Conservation (phyloP, 805 yeast genomes). For the Cyberlindnera sargentensis region DNA sequence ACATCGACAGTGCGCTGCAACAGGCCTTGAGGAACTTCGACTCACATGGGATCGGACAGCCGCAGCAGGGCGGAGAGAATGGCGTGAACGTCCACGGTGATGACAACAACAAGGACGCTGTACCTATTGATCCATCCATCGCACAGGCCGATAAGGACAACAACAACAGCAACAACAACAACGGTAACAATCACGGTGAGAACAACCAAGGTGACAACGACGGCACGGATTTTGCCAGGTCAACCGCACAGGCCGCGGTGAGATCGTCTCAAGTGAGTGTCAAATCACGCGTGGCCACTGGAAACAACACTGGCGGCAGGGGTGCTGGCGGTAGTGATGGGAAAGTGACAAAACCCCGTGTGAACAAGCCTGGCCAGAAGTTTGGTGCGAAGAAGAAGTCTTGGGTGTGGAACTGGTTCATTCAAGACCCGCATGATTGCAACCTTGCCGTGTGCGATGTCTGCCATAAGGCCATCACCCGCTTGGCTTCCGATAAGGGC, state of each 20-base stretch:
- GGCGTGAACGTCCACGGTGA: background rate
- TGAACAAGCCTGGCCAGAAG: slow-evolving; percentile 46
- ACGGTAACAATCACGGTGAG: background rate
- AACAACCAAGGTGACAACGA: background rate
- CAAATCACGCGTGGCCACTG: background rate
- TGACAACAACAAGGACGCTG: background rate
- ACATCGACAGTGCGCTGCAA: slow-evolving; percentile 10
- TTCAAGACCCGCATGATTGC: slow-evolving; percentile 40
- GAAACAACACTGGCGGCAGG: background rate
- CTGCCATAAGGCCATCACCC: slow-evolving; percentile 41
- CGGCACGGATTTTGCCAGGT: slow-evolving; percentile 9
- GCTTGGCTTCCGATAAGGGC: slow-evolving; percentile 48
- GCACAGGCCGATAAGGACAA: slow-evolving; percentile 11
- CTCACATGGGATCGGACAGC: slow-evolving; percentile 2
- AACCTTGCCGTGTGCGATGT: slow-evolving; percentile 48
- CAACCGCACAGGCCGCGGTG: slow-evolving; percentile 20
- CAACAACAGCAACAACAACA: slow-evolving; percentile 1
- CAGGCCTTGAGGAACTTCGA: slow-evolving; percentile 8
- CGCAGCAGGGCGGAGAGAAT: background rate
- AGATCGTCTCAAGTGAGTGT: slow-evolving; percentile 7
- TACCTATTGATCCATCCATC: slow-evolving; percentile 22
- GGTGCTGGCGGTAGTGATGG: background rate
- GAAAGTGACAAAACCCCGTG: slow-evolving; percentile 20
- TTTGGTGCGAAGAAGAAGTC: slow-evolving; percentile 56
- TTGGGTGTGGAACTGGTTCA: slow-evolving; percentile 61